A percentile compares a stretch with the other conserved stretches of the same genome.
Evolutionary conservation across 2,329 filamentous ascomycete genomes (phyloP).

Genomic region (Stemphylium vesicarium): DNA sequence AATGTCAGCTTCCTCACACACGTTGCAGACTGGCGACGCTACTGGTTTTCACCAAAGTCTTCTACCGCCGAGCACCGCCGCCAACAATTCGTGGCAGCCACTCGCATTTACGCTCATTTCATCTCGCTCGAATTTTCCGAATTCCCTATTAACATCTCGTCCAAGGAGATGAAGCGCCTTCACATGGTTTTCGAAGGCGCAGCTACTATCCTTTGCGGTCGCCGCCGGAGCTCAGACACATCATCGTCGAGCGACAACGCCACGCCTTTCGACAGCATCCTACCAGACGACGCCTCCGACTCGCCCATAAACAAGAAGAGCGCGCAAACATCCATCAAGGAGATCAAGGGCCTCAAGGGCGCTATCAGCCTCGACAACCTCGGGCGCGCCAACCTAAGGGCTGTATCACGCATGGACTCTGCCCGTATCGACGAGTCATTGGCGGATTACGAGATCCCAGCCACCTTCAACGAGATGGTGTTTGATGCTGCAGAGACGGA

Average conservation of each 20-base stretch:
- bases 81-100: slow-evolving; percentile 38
- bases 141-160: slow-evolving; percentile 46
- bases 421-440: slow-evolving; percentile 26
- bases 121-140: slow-evolving; percentile 44
- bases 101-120: slow-evolving; percentile 43
- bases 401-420: slow-evolving; percentile 30
- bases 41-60: slow-evolving; percentile 33
- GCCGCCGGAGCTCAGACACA: slow-evolving; percentile 21
- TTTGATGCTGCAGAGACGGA: slow-evolving; percentile 41
- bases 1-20: slow-evolving; percentile 46
- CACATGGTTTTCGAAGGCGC: slow-evolving; percentile 35
- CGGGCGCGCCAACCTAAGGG: slow-evolving; percentile 38
- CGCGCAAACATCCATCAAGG: slow-evolving; percentile 22
- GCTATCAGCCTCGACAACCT: slow-evolving; percentile 33
- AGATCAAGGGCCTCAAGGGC: slow-evolving; percentile 20
- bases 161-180: slow-evolving; percentile 35
- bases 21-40: slow-evolving; percentile 41
- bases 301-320: slow-evolving; percentile 22
- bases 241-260: slow-evolving; percentile 28
- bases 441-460: slow-evolving; percentile 28
- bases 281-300: slow-evolving; percentile 16
- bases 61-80: slow-evolving; percentile 32
- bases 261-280: slow-evolving; percentile 38
- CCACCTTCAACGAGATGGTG: slow-evolving; percentile 33
- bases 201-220: slow-evolving; percentile 29